Percentiles rank a stretch among this genome's conserved stretches.
These are phyloP conservation scores for Epichloe festucae DNA, from an alignment of 2,329 filamentous ascomycete species.

Conservation along the genomic window DNA sequence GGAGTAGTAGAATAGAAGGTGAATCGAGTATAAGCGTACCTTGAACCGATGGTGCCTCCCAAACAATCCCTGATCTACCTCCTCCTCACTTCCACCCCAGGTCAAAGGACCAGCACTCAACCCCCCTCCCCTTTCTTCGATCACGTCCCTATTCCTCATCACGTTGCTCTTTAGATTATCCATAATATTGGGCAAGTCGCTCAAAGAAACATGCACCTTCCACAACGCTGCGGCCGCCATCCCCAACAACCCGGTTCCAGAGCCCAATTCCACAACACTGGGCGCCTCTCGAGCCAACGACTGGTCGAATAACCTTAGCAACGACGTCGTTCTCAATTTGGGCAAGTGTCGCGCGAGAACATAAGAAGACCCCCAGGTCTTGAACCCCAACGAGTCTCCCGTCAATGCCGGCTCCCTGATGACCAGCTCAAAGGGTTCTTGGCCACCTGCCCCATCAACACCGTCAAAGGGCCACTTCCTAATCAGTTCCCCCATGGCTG, in stretches of 20 bases:
- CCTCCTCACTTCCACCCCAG: conserved; percentile 47
- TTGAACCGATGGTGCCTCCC: conserved; percentile 36
- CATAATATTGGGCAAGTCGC: conserved; percentile 74
- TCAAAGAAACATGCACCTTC: conserved; percentile 55
- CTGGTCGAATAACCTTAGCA: conserved; percentile 32
- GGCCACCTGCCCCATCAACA: conserved; percentile 10
- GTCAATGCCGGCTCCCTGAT: conserved; percentile 82
- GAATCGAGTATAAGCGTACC: conserved; percentile 15
- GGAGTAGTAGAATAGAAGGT: too few relatives aligned
- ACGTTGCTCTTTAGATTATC: conserved; percentile 69
- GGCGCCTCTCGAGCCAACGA: conserved; percentile 18
- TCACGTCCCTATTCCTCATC: conserved; percentile 43
- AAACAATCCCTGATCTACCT: conserved; percentile 32
- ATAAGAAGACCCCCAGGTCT: conserved; percentile 92
- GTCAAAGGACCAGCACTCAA: conserved; percentile 56
- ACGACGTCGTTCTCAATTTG: conserved; percentile 27
- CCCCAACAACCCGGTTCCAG: conserved; percentile 84
- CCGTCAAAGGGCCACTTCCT: conserved; percentile 38
- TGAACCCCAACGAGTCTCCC: conserved; percentile 77
- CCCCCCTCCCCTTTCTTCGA: conserved; percentile 41
- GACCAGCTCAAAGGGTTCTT: conserved; percentile 45
- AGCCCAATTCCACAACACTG: conserved; percentile 63
- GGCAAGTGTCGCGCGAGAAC: conserved; percentile 64
- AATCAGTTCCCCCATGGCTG: conserved; percentile 43
- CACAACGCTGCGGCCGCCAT: conserved; percentile 68